Percentiles rank a stretch among this genome's conserved stretches.
Evolutionary conservation across 495 filamentous ascomycete species (phyloP).

Genomic region (Penicillium pulvis): DNA sequence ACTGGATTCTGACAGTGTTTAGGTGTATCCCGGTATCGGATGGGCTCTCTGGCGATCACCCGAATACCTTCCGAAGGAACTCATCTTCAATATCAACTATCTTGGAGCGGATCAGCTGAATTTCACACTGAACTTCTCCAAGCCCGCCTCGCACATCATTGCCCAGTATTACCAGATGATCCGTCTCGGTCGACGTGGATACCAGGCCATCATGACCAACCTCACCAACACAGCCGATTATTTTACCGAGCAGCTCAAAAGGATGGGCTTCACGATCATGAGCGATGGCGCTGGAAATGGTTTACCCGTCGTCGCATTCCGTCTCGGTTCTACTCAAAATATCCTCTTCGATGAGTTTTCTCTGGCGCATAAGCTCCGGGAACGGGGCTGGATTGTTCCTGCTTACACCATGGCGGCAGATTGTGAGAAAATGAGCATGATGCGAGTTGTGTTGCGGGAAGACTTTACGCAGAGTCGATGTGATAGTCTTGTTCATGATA

Average conservation of each 20-base stretch:
- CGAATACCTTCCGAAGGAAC: slow-evolving; percentile 80
- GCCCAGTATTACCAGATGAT: slow-evolving; percentile 97
- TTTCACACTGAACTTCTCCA: slow-evolving; percentile 94
- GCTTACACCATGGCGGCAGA: slow-evolving; percentile 95
- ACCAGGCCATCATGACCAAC: slow-evolving; percentile 84
- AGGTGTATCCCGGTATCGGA: slow-evolving; percentile 85
- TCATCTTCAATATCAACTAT: slow-evolving; percentile 98
- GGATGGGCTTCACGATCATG: slow-evolving; percentile 82
- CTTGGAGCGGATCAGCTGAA: slow-evolving; percentile 90
- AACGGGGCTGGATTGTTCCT: slow-evolving; percentile 88
- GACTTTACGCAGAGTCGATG: slow-evolving; percentile 80
- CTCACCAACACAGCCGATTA: slow-evolving; percentile 82
- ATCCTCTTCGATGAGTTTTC: slow-evolving; percentile 81
- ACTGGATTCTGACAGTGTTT: no score
- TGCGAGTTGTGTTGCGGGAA: slow-evolving; percentile 86
- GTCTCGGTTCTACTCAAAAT: slow-evolving; percentile 58
- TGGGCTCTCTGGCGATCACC: slow-evolving; percentile 89
- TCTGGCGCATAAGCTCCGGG: slow-evolving; percentile 77
- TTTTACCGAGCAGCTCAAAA: slow-evolving; percentile 66
- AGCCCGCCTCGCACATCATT: slow-evolving; percentile 88
- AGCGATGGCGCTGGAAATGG: slow-evolving; percentile 72
- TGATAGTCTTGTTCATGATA: slow-evolving; percentile 69
- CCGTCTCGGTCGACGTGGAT: slow-evolving; percentile 85
- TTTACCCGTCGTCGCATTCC: slow-evolving; percentile 84
- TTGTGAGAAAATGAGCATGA: slow-evolving; percentile 74